Conservation (phyloP, 2,329 filamentous ascomycete species). For the Colletotrichum neosansevieriae region DNA sequence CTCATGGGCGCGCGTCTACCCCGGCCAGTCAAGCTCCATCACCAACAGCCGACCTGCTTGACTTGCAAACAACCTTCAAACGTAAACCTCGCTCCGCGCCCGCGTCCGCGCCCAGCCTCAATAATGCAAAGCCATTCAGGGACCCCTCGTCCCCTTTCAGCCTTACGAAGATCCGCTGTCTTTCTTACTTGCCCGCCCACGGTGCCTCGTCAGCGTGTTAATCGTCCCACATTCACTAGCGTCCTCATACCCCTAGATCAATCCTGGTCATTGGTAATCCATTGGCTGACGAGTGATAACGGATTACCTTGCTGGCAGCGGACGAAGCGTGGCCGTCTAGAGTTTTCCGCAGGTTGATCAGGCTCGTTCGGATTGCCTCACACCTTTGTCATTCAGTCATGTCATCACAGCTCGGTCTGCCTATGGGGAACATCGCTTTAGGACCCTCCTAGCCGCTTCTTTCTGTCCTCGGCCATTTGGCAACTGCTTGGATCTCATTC, state of each 20-base stretch:
- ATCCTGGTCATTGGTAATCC: conserved; percentile 24
- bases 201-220: conserved; percentile 34
- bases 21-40: conserved; percentile 25
- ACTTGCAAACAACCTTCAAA: conserved; percentile 1
- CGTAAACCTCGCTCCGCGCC: conserved; percentile 11
- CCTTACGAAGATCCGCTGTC: conserved; percentile 40
- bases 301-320: conserved; percentile 16
- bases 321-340: not conserved
- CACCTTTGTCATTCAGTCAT: not conserved
- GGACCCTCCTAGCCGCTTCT: conserved; percentile 11
- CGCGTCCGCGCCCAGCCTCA: conserved; percentile 6
- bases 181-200: conserved; percentile 4
- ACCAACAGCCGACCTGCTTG: conserved; percentile 20
- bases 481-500: not conserved
- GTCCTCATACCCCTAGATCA: not conserved
- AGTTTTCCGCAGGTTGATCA: conserved; percentile 11
- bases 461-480: not conserved
- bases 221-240: conserved; percentile 36
- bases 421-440: not conserved
- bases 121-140: conserved; percentile 29
- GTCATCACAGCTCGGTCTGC: not conserved
- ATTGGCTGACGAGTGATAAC: conserved; percentile 33
- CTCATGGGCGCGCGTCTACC: conserved; percentile 28
- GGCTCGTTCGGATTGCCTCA: conserved; percentile 16
- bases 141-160: conserved; percentile 32